A percentile compares a stretch with the other conserved stretches of the same genome.
Conservation (phyloP, 2,329 filamentous ascomycete genomes). For the Talaromyces sp. region DNA sequence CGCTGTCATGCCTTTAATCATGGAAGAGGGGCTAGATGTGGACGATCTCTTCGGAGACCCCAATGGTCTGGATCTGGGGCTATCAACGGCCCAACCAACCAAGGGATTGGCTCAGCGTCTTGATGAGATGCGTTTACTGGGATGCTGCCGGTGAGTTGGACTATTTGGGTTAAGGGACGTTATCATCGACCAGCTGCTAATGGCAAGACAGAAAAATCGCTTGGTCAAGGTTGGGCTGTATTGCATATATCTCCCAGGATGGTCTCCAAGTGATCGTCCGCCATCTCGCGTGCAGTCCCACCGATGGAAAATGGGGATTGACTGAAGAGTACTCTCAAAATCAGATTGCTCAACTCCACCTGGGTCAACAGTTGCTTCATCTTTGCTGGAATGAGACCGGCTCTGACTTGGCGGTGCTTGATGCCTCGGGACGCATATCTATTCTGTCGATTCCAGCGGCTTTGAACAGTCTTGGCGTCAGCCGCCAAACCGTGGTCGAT, state of each 20-base stretch:
- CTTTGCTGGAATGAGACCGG: slow-evolving; percentile 76
- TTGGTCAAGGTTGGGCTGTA: slow-evolving; percentile 85
- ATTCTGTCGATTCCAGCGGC: slow-evolving; percentile 70
- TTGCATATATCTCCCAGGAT: slow-evolving; percentile 75
- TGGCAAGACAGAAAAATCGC: slow-evolving; percentile 64
- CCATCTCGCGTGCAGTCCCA: slow-evolving; percentile 67
- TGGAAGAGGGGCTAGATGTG: slow-evolving; percentile 58
- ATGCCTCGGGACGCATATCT: slow-evolving; percentile 72
- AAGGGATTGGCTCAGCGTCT: slow-evolving; percentile 71
- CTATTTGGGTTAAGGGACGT: background rate
- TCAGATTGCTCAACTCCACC: slow-evolving; percentile 61
- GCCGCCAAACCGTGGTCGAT: slow-evolving; percentile 65
- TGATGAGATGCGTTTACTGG: slow-evolving; percentile 71
- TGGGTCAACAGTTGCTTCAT: slow-evolving; percentile 70
- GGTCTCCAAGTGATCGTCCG: slow-evolving; percentile 69
- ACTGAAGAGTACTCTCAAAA: slow-evolving; percentile 67
- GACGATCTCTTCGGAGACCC: slow-evolving; percentile 74
- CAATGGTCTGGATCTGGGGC: slow-evolving; percentile 57
- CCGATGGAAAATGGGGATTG: slow-evolving; percentile 72
- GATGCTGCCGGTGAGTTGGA: slow-evolving; percentile 74
- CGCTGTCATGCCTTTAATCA: slow-evolving; percentile 52
- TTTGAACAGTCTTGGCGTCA: slow-evolving; percentile 68
- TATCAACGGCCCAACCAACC: slow-evolving; percentile 54
- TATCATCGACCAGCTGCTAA: slow-evolving; percentile 21
- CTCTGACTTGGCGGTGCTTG: slow-evolving; percentile 79